Evolutionary conservation across 306 rosid genomes (phyloP), one percentile per base, ranked within the genome.

Genomic region (Prunus padus): DNA sequence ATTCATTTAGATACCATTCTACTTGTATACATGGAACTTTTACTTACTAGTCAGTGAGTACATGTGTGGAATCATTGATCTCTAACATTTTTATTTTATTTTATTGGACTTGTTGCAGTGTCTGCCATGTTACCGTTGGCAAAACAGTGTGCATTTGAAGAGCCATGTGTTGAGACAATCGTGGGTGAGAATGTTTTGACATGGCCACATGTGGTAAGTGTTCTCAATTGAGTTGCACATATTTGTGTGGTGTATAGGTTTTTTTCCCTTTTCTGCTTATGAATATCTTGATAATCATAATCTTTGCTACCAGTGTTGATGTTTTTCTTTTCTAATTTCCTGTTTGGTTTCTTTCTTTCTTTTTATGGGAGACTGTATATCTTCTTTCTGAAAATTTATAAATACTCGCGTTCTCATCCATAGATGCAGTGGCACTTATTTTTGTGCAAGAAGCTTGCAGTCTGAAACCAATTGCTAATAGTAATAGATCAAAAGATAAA

Each of bases 111-210:
- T 72, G 77, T 75, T 86, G 68, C 89, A 95, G 98, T 95, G 98
- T 95, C 98, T 76, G 96, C 98, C 63, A 89, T 95, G 93, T 50
- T 95, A 85, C 90, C 97, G 70, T 80, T 95, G 80, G 99, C 99
- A 65, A 95, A 95, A 79, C 99, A 95, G 71, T 95, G 97, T 78
- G 96, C 99, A 26, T 95, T 95, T 85, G 99, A 95, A 87, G 99
- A 92, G 82, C 99, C 99, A 74, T 86, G 89, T 19, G 94, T 95
- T 77, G 99, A 95, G 88, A 95, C 93, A 61, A 95, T 95, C 61
- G 62, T 84, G 55, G 97, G 97, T 73, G 99, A 95, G 87, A 95
- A 95, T 82, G 89, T 95, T 80, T 82, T 95, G 88, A 89, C 99
- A 57, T 95, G 99, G 99, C 99, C 99, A 30, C 90, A 90, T 75